Percentiles rank a stretch among this genome's conserved stretches.
phyloP scores from a whole-genome alignment of 2,329 filamentous ascomycete species.

The Calonectria hawksworthii region DNA sequence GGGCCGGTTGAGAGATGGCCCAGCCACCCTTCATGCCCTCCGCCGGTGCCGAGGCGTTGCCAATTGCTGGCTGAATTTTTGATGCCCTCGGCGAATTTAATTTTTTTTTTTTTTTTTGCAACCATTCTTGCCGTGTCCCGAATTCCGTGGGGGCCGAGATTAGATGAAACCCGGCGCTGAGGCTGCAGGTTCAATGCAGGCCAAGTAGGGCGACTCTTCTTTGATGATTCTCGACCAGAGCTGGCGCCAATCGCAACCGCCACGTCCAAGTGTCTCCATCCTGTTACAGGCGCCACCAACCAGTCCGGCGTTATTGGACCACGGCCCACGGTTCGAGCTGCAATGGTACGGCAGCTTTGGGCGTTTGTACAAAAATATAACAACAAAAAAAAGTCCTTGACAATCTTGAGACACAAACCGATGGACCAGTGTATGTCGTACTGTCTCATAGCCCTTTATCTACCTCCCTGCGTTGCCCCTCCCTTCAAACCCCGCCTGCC shows the following conservation, averaged over 20 bases:
- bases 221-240: neutral
- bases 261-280: constrained; percentile 4
- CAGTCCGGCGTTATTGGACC: neutral
- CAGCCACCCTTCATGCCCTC: neutral
- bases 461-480: neutral
- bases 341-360: neutral
- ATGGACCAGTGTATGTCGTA: neutral
- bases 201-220: neutral
- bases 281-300: constrained; percentile 13
- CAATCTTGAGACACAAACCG: neutral
- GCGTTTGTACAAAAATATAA: neutral
- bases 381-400: neutral
- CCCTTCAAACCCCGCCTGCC: neutral
- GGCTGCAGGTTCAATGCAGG: neutral
- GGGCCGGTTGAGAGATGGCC: neutral
- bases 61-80: constrained; percentile 3
- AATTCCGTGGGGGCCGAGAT: neutral
- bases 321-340: constrained; percentile 10
- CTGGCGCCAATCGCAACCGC: constrained; percentile 18
- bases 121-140: neutral
- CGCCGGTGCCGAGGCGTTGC: neutral
- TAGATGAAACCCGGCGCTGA: constrained; percentile 1
- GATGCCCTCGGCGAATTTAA: neutral
- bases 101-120: neutral
- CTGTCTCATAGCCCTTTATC: neutral